A percentile compares a stretch with the other conserved stretches of the same genome.
phyloP scores from a whole-genome alignment of 2,329 filamentous ascomycete species.

The Exophiala dermatitidis region DNA sequence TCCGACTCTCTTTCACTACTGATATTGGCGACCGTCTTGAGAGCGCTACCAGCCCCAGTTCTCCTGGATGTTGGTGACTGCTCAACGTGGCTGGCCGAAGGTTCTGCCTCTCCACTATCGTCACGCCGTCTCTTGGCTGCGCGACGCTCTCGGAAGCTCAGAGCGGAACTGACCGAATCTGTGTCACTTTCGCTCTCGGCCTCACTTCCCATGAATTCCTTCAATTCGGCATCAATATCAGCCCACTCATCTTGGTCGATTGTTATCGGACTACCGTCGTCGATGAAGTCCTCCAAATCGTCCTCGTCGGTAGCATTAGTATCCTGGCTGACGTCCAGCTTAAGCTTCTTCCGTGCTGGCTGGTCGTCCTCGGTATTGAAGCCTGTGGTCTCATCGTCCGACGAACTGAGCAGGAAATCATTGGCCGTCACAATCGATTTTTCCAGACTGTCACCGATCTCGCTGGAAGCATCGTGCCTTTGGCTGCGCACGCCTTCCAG shows the following conservation, averaged over 20 bases:
- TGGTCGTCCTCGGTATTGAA: conserved; percentile 23
- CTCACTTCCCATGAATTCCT: conserved; percentile 58
- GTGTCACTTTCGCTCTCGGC: conserved; percentile 46
- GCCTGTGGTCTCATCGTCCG: conserved; percentile 32
- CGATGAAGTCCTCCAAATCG: conserved; percentile 37
- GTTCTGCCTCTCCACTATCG: conserved; percentile 47
- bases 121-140: conserved; percentile 45
- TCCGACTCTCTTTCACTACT: conserved; percentile 13
- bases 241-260: conserved; percentile 59
- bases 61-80: conserved; percentile 27
- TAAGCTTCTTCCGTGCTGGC: conserved; percentile 23
- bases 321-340: conserved; percentile 32
- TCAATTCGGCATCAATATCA: conserved; percentile 62
- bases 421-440: conserved; percentile 35
- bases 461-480: conserved; percentile 30
- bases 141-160: conserved; percentile 18
- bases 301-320: conserved; percentile 38
- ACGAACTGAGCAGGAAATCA: conserved; percentile 30
- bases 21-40: conserved; percentile 18
- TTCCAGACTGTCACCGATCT: conserved; percentile 33
- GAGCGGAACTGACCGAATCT: conserved; percentile 33
- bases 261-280: conserved; percentile 39
- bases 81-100: conserved; percentile 33
- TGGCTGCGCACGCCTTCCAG: conserved; percentile 54
- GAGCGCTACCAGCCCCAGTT: conserved; percentile 21